These are phyloP conservation scores for Suillus placidus DNA, from an alignment of 768 basidiomycete genomes.

Conservation along the genomic window DNA sequence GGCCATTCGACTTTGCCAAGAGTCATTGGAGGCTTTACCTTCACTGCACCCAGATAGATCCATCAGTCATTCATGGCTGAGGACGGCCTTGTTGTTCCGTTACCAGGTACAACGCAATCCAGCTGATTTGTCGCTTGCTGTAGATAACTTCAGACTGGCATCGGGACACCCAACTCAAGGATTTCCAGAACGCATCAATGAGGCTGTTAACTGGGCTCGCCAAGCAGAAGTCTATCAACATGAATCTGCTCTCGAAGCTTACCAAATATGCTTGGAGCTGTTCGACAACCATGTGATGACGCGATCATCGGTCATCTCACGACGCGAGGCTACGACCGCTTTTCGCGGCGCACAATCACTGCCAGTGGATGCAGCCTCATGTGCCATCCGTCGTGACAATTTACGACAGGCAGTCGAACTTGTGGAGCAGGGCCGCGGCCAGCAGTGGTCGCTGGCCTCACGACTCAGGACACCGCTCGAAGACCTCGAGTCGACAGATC, in stretches of 20 bases:
- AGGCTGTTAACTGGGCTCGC: too few species aligned
- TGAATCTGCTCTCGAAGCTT: neutral
- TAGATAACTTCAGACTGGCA: neutral
- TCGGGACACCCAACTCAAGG: neutral
- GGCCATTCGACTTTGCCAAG: neutral
- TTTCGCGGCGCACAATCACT: neutral
- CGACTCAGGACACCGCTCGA: neutral
- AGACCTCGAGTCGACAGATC: neutral
- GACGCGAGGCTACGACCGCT: neutral
- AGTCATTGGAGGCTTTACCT: neutral
- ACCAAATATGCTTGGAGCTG: neutral
- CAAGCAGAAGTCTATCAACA: too few species aligned
- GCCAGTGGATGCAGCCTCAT: neutral
- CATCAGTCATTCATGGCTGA: fast-evolving
- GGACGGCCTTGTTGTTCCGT: neutral
- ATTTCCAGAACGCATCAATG: neutral
- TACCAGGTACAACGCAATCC: neutral
- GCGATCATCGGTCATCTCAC: neutral
- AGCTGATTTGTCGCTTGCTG: neutral
- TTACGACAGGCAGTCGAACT: neutral
- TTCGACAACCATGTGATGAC: neutral
- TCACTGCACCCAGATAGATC: neutral
- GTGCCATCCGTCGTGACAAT: neutral
- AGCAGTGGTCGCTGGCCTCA: neutral
- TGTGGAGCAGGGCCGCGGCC: neutral